Evolutionary conservation across 2,329 filamentous ascomycete species (phyloP), one percentile per base, ranked within the genome.

Genomic region (Aspergillus eucalypticola): DNA sequence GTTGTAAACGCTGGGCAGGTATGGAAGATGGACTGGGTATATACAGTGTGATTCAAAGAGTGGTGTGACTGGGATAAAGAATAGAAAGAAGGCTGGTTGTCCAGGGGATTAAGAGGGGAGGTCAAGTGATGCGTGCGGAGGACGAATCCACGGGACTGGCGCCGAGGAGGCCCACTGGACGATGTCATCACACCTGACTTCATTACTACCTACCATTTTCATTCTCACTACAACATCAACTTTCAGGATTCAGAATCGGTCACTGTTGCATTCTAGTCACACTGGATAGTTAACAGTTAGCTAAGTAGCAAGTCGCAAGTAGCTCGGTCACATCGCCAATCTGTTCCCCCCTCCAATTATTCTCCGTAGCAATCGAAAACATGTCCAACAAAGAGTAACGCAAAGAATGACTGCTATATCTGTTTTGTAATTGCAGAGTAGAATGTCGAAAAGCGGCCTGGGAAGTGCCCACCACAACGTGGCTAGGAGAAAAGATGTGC

Each of bases 41-140:
- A n/a, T 50, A 50, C 46, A 50, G 32, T 13, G n/a, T n/a, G n/a
- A n/a, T n/a, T n/a, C n/a, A 13, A 15, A 15, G 32, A 35, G 32
- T 35, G 32, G 39, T 39, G 17, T 32, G 29, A 44, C 15, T 19
- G 39, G 23, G 3, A 29, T 38, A 49, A 25, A 25, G 35, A 39
- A 21, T 17, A 53, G 11, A 38, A 41, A 15, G 27, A 29, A n/a
- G 4, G 51, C 39, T 44, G 39, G 61, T 64, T 60, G 57, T 58
- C 50, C 49, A 55, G 49, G 58, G 25, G 56, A 65, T 58, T 51
- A 21, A 53, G 58, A 57, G 58, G 58, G 52, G 44, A 58, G 59
- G 63, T 65, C 61, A 66, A 64, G 61, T 65, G 64, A 66, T 61
- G 61, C 44, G 53, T 35, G 29, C 54, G 46, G 63, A 57, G 58